Evolutionary conservation across 2,329 filamentous ascomycete species (phyloP).

Genomic region (Phialophora chinensis): DNA sequence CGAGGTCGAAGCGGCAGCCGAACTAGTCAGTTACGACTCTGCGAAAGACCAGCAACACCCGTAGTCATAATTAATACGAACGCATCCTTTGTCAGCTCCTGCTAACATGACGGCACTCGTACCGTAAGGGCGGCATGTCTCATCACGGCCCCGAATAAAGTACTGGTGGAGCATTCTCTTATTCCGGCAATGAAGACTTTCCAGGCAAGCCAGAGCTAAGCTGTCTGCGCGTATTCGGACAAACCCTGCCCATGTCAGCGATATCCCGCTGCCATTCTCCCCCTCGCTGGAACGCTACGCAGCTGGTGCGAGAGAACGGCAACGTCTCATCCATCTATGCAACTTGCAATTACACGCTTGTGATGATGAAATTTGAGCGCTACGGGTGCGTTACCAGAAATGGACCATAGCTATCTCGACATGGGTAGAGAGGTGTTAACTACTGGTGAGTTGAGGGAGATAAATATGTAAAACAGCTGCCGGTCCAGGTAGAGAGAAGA

Average conservation of each 20-base stretch:
- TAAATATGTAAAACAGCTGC: not conserved
- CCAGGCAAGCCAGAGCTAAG: not conserved
- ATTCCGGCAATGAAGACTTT: constrained; percentile 3
- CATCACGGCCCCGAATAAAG: not conserved
- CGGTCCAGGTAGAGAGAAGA: not conserved
- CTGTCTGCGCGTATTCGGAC: not conserved
- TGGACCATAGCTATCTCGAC: not conserved
- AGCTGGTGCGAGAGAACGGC: no score
- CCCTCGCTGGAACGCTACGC: not conserved
- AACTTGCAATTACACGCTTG: not conserved
- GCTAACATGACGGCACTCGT: not conserved
- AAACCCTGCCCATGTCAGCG: not conserved
- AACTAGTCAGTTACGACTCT: no score
- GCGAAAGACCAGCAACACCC: not conserved
- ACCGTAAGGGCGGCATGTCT: no score
- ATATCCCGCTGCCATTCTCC: no score
- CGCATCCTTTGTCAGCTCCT: constrained; percentile 4
- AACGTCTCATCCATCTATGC: not conserved
- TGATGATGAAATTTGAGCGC: not conserved
- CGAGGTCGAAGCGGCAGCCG: not conserved
- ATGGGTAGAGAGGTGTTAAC: not conserved
- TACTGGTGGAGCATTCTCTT: not conserved
- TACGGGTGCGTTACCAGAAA: not conserved
- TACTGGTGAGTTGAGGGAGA: not conserved
- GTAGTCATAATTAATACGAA: not conserved